These are phyloP conservation scores for Pichia rugopelliculosa DNA, from an alignment of 805 yeast genomes.

Conservation along the genomic window DNA sequence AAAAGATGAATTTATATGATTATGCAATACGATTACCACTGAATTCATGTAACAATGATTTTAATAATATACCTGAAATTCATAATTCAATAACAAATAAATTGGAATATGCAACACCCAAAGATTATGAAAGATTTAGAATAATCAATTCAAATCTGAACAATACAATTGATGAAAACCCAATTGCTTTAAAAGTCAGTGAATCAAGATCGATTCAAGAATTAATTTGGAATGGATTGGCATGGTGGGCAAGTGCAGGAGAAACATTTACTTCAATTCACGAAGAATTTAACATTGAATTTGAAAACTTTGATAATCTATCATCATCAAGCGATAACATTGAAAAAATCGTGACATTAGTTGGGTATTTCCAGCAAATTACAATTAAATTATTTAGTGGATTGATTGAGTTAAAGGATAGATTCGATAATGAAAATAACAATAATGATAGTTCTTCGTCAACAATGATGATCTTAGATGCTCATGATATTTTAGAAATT, in stretches of 20 bases:
- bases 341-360: conserved; percentile 25
- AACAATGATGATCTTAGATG: background rate
- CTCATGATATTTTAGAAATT: conserved; percentile 45
- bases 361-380: conserved; percentile 47
- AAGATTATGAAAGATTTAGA: conserved; percentile 32
- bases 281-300: conserved; percentile 34
- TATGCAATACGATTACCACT: conserved; percentile 27
- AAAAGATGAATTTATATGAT: conserved; percentile 47
- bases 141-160: conserved; percentile 20
- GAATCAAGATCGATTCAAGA: conserved; percentile 50
- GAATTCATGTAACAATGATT: conserved; percentile 8
- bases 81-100: conserved; percentile 8
- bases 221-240: conserved; percentile 57
- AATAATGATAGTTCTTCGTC: background rate
- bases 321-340: conserved; percentile 15
- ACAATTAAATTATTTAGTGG: conserved; percentile 37
- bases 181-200: conserved; percentile 18
- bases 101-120: conserved; percentile 26
- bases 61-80: conserved; percentile 16
- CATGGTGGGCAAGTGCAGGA: conserved; percentile 90
- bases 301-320: conserved; percentile 20
- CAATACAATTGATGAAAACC: background rate
- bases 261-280: conserved; percentile 38
- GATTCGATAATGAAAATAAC: conserved; percentile 24
- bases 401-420: conserved; percentile 27